phyloP scores from a whole-genome alignment of 495 filamentous ascomycete species.

The Penicillium riverlandense region DNA sequence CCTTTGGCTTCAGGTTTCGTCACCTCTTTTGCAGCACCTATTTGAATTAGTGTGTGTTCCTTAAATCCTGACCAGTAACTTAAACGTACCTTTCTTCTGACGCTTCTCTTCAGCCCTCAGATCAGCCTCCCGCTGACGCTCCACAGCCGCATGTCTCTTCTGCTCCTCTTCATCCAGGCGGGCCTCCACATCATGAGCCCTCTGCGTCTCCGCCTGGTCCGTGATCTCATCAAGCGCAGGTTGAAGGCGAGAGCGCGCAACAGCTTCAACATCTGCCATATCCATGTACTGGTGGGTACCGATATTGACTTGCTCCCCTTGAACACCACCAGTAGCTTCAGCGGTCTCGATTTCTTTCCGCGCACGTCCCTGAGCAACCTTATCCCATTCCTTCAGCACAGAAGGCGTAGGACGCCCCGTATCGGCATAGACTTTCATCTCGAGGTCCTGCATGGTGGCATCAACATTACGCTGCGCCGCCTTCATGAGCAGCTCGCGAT shows the following conservation, averaged over 20 bases:
- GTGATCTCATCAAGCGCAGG: constrained; percentile 89
- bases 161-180: constrained; percentile 47
- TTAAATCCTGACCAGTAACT: too few species aligned
- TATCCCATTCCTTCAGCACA: constrained; percentile 69
- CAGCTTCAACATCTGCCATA: constrained; percentile 67
- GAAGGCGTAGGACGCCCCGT: constrained; percentile 69
- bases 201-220: constrained; percentile 61
- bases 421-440: constrained; percentile 67
- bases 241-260: constrained; percentile 74
- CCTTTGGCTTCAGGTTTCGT: constrained; percentile 14
- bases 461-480: constrained; percentile 80
- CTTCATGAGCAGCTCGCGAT: constrained; percentile 67
- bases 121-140: constrained; percentile 51
- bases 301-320: constrained; percentile 64
- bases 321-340: constrained; percentile 42
- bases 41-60: constrained; percentile 15
- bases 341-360: constrained; percentile 55
- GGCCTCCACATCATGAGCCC: constrained; percentile 50
- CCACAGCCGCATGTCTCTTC: constrained; percentile 33
- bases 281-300: constrained; percentile 77
- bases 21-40: constrained; percentile 39
- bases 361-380: constrained; percentile 60
- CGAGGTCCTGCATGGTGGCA: constrained; percentile 67
- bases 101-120: constrained; percentile 43
- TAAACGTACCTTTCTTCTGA: constrained; percentile 35